A percentile compares a stretch with the other conserved stretches of the same genome.
Evolutionary conservation across 129 eudicot species (phyloP).

Genomic region (Gnaphalium uliginosum): DNA sequence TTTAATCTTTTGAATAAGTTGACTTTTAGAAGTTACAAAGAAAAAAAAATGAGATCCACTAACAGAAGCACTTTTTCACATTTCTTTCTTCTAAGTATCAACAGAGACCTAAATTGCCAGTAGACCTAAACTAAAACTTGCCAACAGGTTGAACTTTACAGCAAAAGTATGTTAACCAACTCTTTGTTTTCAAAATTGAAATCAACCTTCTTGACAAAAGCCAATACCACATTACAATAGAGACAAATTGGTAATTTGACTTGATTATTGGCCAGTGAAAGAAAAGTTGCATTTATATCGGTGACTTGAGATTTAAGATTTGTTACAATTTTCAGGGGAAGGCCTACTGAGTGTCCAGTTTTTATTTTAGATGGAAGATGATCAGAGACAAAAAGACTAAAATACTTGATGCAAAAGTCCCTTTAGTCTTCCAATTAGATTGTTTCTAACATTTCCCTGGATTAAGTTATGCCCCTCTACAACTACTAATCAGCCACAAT

Average conservation of each 20-base stretch:
- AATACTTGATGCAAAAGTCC: not conserved
- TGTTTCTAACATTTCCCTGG: conserved; percentile 15
- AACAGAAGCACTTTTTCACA: not conserved
- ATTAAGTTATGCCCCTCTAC: not conserved
- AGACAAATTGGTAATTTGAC: conserved; percentile 13
- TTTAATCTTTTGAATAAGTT: not conserved
- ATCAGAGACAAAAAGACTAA: conserved; percentile 5
- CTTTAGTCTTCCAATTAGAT: not conserved
- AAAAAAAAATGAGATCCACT: not conserved
- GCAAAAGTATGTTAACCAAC: conserved; percentile 9
- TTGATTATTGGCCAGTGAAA: conserved; percentile 2
- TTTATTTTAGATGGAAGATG: not conserved
- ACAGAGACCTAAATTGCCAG: not conserved
- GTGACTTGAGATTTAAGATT: not conserved
- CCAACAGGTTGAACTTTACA: not conserved
- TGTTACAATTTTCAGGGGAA: not conserved
- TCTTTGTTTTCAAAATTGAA: conserved; percentile 15
- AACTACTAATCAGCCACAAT: not conserved
- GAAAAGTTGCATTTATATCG: not conserved
- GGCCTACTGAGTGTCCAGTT: conserved; percentile 1
- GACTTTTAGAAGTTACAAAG: not conserved
- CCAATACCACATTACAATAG: conserved; percentile 1
- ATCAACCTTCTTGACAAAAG: conserved; percentile 10
- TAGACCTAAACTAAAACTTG: not conserved
- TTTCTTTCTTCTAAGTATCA: not conserved